These are phyloP conservation scores for Phytophthora rubi DNA, from an alignment of 352 stramenopile species.

Conservation along the genomic window DNA sequence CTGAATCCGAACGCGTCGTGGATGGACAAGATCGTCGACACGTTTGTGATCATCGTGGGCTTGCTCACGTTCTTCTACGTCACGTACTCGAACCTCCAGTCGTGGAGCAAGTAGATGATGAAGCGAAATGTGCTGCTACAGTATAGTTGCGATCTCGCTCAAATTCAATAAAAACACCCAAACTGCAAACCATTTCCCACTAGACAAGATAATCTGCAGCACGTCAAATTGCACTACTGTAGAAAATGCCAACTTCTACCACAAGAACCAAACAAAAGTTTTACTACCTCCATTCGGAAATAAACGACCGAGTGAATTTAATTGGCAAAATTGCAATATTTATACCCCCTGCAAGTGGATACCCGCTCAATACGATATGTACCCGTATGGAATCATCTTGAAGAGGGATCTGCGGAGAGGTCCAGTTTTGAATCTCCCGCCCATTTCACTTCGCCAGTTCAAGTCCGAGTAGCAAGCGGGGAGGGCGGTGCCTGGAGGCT, in stretches of 20 bases:
- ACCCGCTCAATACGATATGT: no score
- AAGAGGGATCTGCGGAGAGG: no score
- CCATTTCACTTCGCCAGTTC: no score
- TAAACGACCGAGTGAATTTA: no score
- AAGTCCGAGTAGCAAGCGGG: no score
- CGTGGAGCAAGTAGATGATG: conserved; percentile 55
- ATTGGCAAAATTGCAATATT: no score
- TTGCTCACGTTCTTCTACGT: conserved; percentile 84
- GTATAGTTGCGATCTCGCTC: background rate
- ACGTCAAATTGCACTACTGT: background rate
- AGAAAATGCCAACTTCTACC: background rate
- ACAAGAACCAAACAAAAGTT: background rate
- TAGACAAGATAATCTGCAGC: background rate
- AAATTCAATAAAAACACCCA: background rate
- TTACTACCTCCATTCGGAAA: no score
- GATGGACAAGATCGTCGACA: conserved; percentile 66
- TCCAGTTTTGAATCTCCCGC: no score
- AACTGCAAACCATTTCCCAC: background rate
- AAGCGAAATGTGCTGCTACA: background rate
- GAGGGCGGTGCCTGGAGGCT: no score
- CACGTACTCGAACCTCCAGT: conserved; percentile 78
- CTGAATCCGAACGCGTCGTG: conserved; percentile 52
- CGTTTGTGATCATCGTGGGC: conserved; percentile 63
- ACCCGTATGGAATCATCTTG: no score
- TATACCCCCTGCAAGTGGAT: no score